Evolutionary conservation across 2,329 filamentous ascomycete genomes (phyloP).

Genomic region (Diplodia seriata): DNA sequence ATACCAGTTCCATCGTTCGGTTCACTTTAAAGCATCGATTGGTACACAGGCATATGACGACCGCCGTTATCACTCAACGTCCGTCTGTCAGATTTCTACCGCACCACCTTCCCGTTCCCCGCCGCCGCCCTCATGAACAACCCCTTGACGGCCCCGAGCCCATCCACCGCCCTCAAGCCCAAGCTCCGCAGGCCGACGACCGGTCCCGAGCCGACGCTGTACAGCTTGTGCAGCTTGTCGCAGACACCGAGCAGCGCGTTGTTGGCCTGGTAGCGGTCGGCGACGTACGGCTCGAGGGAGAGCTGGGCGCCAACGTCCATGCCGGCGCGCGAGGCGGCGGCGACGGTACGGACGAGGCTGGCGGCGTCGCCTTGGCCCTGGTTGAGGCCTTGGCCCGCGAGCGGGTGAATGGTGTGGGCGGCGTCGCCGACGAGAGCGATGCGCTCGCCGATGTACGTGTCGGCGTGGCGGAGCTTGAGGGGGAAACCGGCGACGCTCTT

Average conservation of each 20-base stretch:
- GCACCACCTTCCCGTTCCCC: constrained; percentile 37
- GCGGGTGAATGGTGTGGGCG: constrained; percentile 91
- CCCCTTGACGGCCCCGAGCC: constrained; percentile 75
- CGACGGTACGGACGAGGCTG: constrained; percentile 75
- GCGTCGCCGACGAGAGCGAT: constrained; percentile 92
- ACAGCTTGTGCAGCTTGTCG: constrained; percentile 92
- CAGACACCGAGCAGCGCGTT: constrained; percentile 77
- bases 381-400: constrained; percentile 94
- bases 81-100: background rate
- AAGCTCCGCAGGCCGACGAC: constrained; percentile 80
- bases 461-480: constrained; percentile 88
- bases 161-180: constrained; percentile 78
- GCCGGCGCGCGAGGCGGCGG: constrained; percentile 77
- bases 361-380: constrained; percentile 90
- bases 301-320: constrained; percentile 81
- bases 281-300: constrained; percentile 80
- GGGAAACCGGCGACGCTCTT: constrained; percentile 88
- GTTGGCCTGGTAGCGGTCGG: constrained; percentile 83
- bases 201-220: constrained; percentile 79
- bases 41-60: background rate
- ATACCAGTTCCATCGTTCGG: background rate
- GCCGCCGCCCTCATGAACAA: constrained; percentile 80
- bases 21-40: background rate
- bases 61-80: no score
- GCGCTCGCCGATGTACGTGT: constrained; percentile 89